Base-by-base conservation (phyloP, 1,284 basidiomycete genomes). In the Puccinia triticina region DNA sequence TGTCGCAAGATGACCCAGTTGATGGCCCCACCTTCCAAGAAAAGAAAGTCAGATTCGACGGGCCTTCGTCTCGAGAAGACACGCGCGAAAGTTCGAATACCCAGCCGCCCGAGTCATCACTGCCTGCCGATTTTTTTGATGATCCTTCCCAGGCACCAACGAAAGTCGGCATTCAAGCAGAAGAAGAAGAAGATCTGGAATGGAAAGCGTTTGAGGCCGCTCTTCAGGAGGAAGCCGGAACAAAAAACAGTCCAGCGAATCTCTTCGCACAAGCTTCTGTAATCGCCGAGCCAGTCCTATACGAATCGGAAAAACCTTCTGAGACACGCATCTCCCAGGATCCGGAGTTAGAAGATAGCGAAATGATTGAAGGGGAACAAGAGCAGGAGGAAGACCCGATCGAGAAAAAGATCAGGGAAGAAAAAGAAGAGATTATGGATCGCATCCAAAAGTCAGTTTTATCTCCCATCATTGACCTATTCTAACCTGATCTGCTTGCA, bases 281-380 rank as follows among this genome's bases (percentile, higher is more conserved):
- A 81, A 83, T 86, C 46, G 81, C 84, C 2, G 79, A 86, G 40
- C 71, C 84, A 50, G 69, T 83, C 4, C 8, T 50, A 21, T 77
- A 74, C 72, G 82, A 74, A 34, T 57, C 53, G 2, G 46, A 32
- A 81, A 80, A 83, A 61, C 69, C 83, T 88, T 86, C 18, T 66
- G 32, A 72, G 23, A 81, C 86, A 55, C 21, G 40, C 48, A n/a
- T 21, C 32, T 53, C 72, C 3, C 72, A 74, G 29, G 32, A 50
- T 46, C 48, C 32, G 37, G 53, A 46, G 16, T 11, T 37, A 12
- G 48, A 10, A 34, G 48, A 74, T 3, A 29, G 59, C 18, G 23
- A 48, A 16, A 94, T 97, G 89, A 95, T 95, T 87, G 93, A 96
- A 86, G 88, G 88, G 21, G 95, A 98, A 88, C 67, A 91, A 92